Evolutionary conservation across 2,329 filamentous ascomycete species (phyloP), one percentile per base, ranked within the genome.

Genomic region (Venturia pyrina): DNA sequence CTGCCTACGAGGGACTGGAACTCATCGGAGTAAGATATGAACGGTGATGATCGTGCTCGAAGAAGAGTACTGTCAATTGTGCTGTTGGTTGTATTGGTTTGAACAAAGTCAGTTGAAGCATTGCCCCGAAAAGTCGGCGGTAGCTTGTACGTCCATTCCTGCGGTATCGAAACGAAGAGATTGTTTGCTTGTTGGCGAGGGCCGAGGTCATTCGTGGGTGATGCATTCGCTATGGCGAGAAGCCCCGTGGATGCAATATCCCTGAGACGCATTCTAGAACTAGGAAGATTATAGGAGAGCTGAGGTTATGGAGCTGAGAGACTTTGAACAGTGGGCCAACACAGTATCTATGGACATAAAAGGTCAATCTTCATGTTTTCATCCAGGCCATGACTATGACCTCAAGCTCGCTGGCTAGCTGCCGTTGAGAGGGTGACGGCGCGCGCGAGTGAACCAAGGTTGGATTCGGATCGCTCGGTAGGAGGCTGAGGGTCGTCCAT

Each of bases 141-240:
- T 15, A 62, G 60, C n/a, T 44, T 43, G 19, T 62, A 62, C 28
- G 60, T 62, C 60, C 40, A 62, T 44, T 62, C 60, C 15, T 44
- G 28, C 7, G 40, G 37, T 43, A 62, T 62, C 3, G 60, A 62
- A 32, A 62, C 60, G 60, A 62, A 28, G 60, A 59, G 53, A 21
- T 59, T 59, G 6, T 59, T 59, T 59, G 32, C 53, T 37, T 59
- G 32, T 37, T 59, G 32, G 1, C 53, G 53, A 34, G 28, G n/a
- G 7, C 19, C 6, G 32, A 59, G 53, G 3, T 19, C 2, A 7
- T 59, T 17, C 32, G 53, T 37, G n/a, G 53, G 53, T 37, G 53
- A 59, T n/a, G 53, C 53, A 37, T 59, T 37, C 1, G 32, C 28
- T 59, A 59, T 40, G 15, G 53, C 28, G 28, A 59, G 28, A 59